Percentiles rank a stretch among this genome's conserved stretches.
phyloP scores from a whole-genome alignment of 768 basidiomycete species.

The Cystobasidium ongulense region DNA sequence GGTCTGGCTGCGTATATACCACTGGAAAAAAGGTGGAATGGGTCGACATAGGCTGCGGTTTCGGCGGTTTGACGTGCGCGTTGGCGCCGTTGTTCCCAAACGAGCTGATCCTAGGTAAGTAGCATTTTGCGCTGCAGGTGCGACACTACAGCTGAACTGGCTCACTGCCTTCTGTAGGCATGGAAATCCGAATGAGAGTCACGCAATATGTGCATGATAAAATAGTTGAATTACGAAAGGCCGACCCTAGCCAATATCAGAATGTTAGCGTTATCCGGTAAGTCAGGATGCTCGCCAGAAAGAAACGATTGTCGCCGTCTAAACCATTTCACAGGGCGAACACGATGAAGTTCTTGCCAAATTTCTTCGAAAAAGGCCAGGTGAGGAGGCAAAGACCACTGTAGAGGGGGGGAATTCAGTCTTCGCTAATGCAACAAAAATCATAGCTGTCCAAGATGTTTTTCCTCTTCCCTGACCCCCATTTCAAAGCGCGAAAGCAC shows the following conservation, averaged over 20 bases:
- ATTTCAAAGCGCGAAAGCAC: constrained; percentile 96
- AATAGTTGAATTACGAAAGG: constrained; percentile 77
- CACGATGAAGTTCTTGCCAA: constrained; percentile 96
- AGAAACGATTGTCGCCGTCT: background rate
- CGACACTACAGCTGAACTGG: background rate
- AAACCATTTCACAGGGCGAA: constrained; percentile 56
- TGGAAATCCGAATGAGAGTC: constrained; percentile 95
- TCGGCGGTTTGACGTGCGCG: constrained; percentile 82
- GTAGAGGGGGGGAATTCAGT: too few relatives aligned
- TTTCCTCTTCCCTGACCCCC: constrained; percentile 97
- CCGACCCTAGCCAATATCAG: constrained; percentile 37
- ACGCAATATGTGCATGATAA: constrained; percentile 92
- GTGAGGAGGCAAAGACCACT: too few relatives aligned
- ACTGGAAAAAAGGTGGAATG: constrained; percentile 69
- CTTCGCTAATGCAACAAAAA: background rate
- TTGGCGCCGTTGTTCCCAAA: constrained; percentile 86
- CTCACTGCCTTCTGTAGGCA: constrained; percentile 52
- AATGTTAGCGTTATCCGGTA: constrained; percentile 43
- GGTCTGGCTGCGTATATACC: constrained; percentile 34
- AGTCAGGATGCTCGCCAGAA: too few relatives aligned
- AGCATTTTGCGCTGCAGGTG: background rate
- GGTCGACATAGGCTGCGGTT: constrained; percentile 95
- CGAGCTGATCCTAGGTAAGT: constrained; percentile 79
- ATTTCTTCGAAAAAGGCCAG: constrained; percentile 86
- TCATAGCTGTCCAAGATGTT: constrained; percentile 70